Percentiles rank a stretch among this genome's conserved stretches.
Evolutionary conservation across 139 green algal species (phyloP).

Genomic region (Volvox reticuliferus): DNA sequence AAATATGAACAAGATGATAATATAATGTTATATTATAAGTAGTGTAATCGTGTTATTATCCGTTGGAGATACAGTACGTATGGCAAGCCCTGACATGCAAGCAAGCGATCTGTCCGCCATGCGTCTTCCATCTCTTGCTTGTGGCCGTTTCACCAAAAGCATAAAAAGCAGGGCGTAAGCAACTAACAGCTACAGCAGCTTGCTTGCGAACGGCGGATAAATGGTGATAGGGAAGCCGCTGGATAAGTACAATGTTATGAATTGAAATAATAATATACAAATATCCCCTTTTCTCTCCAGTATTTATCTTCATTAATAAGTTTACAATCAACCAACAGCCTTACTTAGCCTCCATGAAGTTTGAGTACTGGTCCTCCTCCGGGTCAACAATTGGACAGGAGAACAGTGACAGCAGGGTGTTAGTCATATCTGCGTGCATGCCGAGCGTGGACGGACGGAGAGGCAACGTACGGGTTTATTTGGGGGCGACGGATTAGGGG

Average conservation of each 20-base stretch:
- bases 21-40: too few species aligned
- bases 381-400: slow-evolving; percentile 3
- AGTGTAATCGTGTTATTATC: too few species aligned
- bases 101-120: too few species aligned
- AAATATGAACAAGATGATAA: neutral
- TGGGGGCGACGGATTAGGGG: too few species aligned
- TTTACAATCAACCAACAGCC: neutral
- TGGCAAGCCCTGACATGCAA: too few species aligned
- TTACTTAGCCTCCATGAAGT: slow-evolving; percentile 20
- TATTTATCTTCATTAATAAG: neutral
- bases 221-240: too few species aligned
- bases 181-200: too few species aligned
- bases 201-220: too few species aligned
- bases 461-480: neutral
- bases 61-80: too few species aligned
- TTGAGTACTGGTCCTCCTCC: neutral
- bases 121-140: too few species aligned
- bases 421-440: slow-evolving; percentile 11
- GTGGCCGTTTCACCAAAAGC: too few species aligned
- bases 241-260: neutral
- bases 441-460: neutral
- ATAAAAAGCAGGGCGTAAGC: too few species aligned
- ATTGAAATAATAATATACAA: neutral
- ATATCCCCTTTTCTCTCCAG: neutral
- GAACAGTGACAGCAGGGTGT: slow-evolving; percentile 21